Percentiles rank a stretch among this genome's conserved stretches.
Evolutionary conservation across 768 basidiomycete species (phyloP).

Genomic region (Phanerochaete carnosa): DNA sequence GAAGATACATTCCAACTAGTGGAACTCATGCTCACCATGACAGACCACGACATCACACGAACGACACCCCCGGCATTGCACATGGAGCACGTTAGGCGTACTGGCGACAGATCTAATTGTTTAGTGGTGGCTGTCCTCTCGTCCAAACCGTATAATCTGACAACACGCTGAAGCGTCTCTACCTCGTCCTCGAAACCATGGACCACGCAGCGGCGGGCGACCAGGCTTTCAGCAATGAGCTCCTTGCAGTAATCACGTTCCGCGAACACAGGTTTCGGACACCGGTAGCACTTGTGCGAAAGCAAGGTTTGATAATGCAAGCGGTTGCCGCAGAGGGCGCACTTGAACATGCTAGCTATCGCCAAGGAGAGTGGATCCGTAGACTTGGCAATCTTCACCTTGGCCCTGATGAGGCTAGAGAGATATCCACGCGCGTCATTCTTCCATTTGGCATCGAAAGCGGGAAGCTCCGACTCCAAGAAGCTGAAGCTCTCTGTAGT

Average conservation of each 20-base stretch:
- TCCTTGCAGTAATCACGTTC: background rate
- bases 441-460: background rate
- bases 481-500: background rate
- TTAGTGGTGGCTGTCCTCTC: background rate
- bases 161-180: background rate
- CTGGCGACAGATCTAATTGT: background rate
- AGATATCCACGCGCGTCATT: background rate
- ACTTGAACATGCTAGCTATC: background rate
- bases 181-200: no score
- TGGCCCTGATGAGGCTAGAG: background rate
- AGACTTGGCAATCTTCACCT: background rate
- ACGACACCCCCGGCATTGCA: background rate
- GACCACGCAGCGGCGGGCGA: background rate
- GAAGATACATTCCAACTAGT: background rate
- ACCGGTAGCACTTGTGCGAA: background rate
- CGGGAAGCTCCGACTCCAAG: background rate
- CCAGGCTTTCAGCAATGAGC: background rate
- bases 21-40: background rate
- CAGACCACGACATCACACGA: background rate
- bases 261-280: background rate
- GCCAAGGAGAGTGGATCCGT: background rate
- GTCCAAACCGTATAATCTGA: background rate
- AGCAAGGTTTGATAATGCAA: background rate
- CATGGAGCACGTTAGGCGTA: background rate
- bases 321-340: background rate